These are phyloP conservation scores for Dalbergia oliveri DNA, from an alignment of 306 rosid species.

Conservation along the genomic window DNA sequence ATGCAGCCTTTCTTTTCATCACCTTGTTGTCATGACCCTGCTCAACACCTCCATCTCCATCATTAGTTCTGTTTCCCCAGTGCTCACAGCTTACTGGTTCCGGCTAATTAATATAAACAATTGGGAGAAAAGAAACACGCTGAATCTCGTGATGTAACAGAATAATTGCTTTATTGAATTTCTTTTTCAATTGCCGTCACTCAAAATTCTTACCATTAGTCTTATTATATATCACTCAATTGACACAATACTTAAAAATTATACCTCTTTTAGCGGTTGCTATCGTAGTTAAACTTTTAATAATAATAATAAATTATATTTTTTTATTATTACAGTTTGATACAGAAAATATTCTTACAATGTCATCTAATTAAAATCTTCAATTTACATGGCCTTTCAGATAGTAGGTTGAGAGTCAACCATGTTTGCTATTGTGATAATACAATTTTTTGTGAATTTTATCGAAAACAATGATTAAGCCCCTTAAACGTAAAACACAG, in stretches of 20 bases:
- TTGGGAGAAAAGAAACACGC: background rate
- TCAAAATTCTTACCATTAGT: background rate
- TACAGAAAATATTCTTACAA: no score
- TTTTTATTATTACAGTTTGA: no score
- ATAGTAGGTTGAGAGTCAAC: no score
- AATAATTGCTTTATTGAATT: background rate
- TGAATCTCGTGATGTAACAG: background rate
- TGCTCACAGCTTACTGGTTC: background rate
- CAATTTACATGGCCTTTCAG: no score
- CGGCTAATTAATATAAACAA: conserved; percentile 4
- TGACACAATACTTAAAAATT: no score
- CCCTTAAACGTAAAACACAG: no score
- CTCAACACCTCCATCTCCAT: conserved; percentile 41
- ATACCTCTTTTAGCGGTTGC: background rate
- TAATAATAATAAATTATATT: no score
- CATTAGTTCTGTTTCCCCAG: conserved; percentile 9
- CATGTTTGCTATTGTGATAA: no score
- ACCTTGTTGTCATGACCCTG: conserved; percentile 42
- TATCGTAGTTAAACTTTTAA: background rate
- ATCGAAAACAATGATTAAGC: no score
- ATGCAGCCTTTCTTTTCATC: conserved; percentile 15
- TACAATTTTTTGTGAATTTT: no score
- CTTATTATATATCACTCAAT: no score
- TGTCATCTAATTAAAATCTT: no score
- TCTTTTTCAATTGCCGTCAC: background rate